Percentiles rank a stretch among this genome's conserved stretches.
phyloP scores from a whole-genome alignment of 768 basidiomycete species.

The Neoboletus magnificus region DNA sequence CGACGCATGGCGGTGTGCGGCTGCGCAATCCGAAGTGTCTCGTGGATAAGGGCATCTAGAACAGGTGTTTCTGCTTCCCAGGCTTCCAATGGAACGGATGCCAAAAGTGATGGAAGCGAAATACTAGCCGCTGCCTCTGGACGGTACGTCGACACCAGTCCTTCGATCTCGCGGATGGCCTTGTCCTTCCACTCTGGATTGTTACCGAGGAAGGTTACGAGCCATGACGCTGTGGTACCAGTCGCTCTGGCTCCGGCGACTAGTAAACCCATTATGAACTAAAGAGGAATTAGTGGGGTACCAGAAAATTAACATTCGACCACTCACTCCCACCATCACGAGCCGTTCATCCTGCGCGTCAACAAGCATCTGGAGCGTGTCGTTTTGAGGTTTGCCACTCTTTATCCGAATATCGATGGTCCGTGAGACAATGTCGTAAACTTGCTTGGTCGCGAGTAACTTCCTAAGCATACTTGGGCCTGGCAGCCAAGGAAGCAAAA shows the following conservation, averaged over 20 bases:
- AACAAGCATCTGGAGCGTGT: constrained; percentile 72
- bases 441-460: constrained; percentile 67
- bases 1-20: constrained; percentile 80
- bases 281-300: constrained; percentile 22
- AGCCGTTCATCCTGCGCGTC: constrained; percentile 67
- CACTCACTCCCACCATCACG: constrained; percentile 63
- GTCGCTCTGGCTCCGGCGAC: constrained; percentile 81
- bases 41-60: constrained; percentile 69
- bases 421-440: constrained; percentile 64
- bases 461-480: constrained; percentile 69
- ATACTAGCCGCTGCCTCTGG: constrained; percentile 19
- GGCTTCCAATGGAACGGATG: constrained; percentile 58
- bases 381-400: constrained; percentile 55
- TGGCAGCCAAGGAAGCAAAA: constrained; percentile 76
- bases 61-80: constrained; percentile 72
- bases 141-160: constrained; percentile 46
- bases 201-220: constrained; percentile 67
- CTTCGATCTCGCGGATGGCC: constrained; percentile 58
- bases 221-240: constrained; percentile 77
- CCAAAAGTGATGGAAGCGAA: constrained; percentile 45
- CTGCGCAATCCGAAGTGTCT: constrained; percentile 76
- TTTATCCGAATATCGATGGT: constrained; percentile 56
- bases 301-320: constrained; percentile 14
- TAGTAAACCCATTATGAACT: constrained; percentile 82
- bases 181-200: constrained; percentile 62